Conservation (phyloP, 2,329 filamentous ascomycete species). For the Hypoxylon sp. region DNA sequence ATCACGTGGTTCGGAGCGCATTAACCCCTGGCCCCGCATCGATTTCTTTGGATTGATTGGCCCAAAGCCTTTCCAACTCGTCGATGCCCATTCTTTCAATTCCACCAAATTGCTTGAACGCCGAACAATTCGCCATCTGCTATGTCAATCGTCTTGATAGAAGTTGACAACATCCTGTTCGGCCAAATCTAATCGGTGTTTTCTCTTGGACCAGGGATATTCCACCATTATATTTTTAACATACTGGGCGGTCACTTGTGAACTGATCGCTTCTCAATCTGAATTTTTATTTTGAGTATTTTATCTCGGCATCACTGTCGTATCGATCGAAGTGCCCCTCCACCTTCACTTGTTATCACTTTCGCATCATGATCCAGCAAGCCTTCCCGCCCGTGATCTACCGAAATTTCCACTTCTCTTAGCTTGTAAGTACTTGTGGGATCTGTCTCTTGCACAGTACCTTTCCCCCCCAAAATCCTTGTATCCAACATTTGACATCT, state of each 20-base stretch:
- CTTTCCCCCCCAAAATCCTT: background rate
- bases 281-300: slow-evolving; percentile 21
- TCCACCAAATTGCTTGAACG: slow-evolving; percentile 36
- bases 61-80: background rate
- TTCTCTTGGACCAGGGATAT: slow-evolving; percentile 8
- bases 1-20: slow-evolving; percentile 37
- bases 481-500: background rate
- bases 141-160: slow-evolving; percentile 35
- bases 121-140: slow-evolving; percentile 21
- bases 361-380: slow-evolving; percentile 52
- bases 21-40: slow-evolving; percentile 21
- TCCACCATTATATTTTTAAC: slow-evolving; percentile 10
- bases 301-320: slow-evolving; percentile 14
- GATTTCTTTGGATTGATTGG: slow-evolving; percentile 21
- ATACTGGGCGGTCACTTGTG: slow-evolving; percentile 7
- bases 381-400: slow-evolving; percentile 36
- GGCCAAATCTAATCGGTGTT: slow-evolving; percentile 8
- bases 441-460: background rate
- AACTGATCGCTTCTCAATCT: slow-evolving; percentile 4
- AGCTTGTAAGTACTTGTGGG: slow-evolving; percentile 47
- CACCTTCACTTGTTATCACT: slow-evolving; percentile 22
- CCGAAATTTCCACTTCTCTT: slow-evolving; percentile 46
- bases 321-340: slow-evolving; percentile 23
- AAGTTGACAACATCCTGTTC: slow-evolving; percentile 30
- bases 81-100: slow-evolving; percentile 29